Conservation (phyloP, 306 rosid genomes). For the Quercus robur region DNA sequence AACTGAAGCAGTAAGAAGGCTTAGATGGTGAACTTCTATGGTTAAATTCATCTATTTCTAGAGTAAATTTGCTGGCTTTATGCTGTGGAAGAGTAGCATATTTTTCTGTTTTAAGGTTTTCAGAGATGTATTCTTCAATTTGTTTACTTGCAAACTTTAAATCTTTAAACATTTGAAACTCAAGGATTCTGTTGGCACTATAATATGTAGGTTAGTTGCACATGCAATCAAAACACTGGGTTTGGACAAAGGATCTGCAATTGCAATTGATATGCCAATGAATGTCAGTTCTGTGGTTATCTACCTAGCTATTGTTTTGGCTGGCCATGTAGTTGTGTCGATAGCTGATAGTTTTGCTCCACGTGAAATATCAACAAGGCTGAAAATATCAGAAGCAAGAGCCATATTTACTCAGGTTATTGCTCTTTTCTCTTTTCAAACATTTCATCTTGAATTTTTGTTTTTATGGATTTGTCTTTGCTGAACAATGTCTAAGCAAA, state of each 20-base stretch:
- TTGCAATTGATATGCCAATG: conserved; percentile 98
- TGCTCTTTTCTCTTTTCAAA: conserved; percentile 19
- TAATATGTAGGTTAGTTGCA: conserved; percentile 75
- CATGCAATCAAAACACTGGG: conserved; percentile 65
- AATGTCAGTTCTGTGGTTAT: conserved; percentile 69
- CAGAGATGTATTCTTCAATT: background rate
- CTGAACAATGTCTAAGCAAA: background rate
- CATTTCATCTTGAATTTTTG: conserved; percentile 13
- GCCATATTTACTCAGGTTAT: conserved; percentile 87
- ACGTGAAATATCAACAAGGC: conserved; percentile 81
- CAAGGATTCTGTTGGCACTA: conserved; percentile 24
- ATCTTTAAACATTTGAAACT: background rate
- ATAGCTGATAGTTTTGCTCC: conserved; percentile 98
- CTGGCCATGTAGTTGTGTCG: conserved; percentile 83
- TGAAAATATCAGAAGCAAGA: conserved; percentile 79
- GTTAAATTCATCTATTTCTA: background rate
- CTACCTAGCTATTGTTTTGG: conserved; percentile 87
- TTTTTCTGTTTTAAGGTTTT: background rate
- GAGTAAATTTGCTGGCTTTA: too few relatives aligned
- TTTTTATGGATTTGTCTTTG: conserved; percentile 1
- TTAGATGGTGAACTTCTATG: background rate
- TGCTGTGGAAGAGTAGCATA: background rate
- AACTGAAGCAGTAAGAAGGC: background rate
- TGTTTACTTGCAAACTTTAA: background rate
- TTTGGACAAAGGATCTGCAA: conserved; percentile 81